A percentile compares a stretch with the other conserved stretches of the same genome.
Evolutionary conservation across 2,329 filamentous ascomycete species (phyloP).

Genomic region (Aspergillus sergii): DNA sequence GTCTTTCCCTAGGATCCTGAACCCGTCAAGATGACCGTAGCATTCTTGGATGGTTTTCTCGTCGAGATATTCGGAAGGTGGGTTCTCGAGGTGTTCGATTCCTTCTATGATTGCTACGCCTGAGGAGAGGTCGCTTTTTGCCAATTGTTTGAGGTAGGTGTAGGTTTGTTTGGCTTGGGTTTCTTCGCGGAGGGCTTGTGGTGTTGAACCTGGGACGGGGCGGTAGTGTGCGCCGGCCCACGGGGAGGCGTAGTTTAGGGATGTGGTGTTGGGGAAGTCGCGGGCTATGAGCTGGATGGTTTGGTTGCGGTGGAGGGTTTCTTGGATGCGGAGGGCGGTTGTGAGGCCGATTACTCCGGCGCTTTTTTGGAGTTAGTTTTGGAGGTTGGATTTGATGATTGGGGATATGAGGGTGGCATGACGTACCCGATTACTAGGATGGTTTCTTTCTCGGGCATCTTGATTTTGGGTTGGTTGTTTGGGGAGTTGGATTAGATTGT

Average conservation of each 20-base stretch:
- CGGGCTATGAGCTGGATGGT: conserved; percentile 44
- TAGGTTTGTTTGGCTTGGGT: conserved; percentile 43
- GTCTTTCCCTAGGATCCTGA: conserved; percentile 30
- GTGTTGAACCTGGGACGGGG: conserved; percentile 43
- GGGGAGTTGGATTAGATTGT: not conserved
- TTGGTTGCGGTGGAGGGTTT: conserved; percentile 27
- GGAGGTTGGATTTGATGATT: not conserved
- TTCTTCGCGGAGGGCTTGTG: conserved; percentile 40
- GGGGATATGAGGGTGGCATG: not conserved
- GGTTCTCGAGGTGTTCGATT: conserved; percentile 46
- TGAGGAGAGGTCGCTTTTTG: conserved; percentile 35
- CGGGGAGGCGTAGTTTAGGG: conserved; percentile 49
- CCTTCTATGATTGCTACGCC: conserved; percentile 43
- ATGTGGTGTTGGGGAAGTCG: conserved; percentile 43
- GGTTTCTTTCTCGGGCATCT: conserved; percentile 32
- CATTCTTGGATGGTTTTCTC: conserved; percentile 27
- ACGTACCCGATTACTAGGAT: conserved; percentile 43
- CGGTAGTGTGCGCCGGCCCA: conserved; percentile 53
- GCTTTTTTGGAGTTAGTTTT: conserved; percentile 25
- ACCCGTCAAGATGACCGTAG: conserved; percentile 39
- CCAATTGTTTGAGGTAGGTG: conserved; percentile 39
- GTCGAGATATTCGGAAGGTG: conserved; percentile 39
- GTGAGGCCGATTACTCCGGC: conserved; percentile 46
- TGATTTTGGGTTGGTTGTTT: not conserved
- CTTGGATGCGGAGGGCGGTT: conserved; percentile 39